phyloP scores from a whole-genome alignment of 192 early-diverging fungal genomes.

The Linderina pennispora region DNA sequence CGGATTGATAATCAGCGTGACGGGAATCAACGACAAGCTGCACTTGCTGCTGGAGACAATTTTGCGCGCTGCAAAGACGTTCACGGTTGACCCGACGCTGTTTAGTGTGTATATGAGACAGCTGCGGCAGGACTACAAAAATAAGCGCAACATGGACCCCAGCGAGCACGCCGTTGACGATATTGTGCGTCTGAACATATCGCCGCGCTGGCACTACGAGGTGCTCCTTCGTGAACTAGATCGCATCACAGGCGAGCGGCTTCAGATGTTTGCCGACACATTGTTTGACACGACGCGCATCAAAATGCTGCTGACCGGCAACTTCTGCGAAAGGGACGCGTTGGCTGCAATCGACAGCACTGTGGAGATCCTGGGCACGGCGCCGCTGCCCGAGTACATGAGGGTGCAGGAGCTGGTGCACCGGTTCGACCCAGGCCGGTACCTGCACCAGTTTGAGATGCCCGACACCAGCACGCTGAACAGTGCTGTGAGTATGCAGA shows the following conservation, averaged over 20 bases:
- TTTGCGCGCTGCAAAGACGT: not conserved
- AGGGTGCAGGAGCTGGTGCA: not conserved
- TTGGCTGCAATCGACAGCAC: conserved; percentile 49
- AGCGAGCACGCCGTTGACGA: conserved; percentile 2
- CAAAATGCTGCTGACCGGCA: conserved; percentile 79
- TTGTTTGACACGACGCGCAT: conserved; percentile 59
- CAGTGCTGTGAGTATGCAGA: conserved; percentile 66
- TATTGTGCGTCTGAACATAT: not conserved
- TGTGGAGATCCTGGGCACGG: conserved; percentile 49
- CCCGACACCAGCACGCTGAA: conserved; percentile 72
- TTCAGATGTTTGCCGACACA: conserved; percentile 62
- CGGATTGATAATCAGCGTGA: conserved; percentile 54
- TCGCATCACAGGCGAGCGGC: conserved; percentile 62
- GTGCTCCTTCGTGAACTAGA: conserved; percentile 56
- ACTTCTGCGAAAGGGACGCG: conserved; percentile 60
- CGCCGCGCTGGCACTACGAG: conserved; percentile 50
- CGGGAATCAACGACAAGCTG: conserved; percentile 78
- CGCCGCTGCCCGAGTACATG: conserved; percentile 36
- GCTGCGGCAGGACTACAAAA: conserved; percentile 59
- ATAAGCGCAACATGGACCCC: conserved; percentile 54
- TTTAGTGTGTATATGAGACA: conserved; percentile 67
- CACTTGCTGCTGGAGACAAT: conserved; percentile 57
- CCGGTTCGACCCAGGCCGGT: conserved; percentile 19
- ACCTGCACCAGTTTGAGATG: conserved; percentile 2
- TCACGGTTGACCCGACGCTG: conserved; percentile 18